phyloP scores from a whole-genome alignment of 148 eudicot species.

The Arctostaphylos glauca region DNA sequence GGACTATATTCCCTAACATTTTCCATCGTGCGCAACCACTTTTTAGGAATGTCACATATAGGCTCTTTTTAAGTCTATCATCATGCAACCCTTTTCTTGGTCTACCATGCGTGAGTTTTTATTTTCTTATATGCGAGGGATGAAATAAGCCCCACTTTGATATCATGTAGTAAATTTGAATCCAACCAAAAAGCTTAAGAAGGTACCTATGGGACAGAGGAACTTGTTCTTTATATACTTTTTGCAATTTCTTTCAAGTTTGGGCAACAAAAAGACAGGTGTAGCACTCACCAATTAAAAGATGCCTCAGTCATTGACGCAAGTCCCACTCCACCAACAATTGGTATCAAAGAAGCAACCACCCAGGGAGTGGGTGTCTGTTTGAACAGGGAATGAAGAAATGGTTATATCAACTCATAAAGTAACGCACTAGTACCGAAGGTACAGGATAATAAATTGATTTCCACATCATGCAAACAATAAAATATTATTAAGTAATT shows the following conservation, averaged over 20 bases:
- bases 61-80: too few relatives aligned
- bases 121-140: too few relatives aligned
- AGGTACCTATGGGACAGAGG: neutral
- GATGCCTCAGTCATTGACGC: conserved; percentile 94
- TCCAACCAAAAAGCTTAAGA: neutral
- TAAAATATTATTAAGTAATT: neutral
- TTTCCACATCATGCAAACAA: neutral
- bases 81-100: too few relatives aligned
- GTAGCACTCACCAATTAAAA: conserved; percentile 73
- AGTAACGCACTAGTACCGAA: neutral
- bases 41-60: too few relatives aligned
- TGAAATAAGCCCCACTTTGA: too few relatives aligned
- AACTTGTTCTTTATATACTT: neutral
- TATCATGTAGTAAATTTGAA: too few relatives aligned
- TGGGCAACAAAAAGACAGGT: conserved; percentile 13
- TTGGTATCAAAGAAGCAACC: conserved; percentile 73
- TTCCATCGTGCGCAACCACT: too few relatives aligned
- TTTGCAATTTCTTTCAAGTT: neutral
- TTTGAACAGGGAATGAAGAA: conserved; percentile 7
- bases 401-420: neutral
- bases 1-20: too few relatives aligned
- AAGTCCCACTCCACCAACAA: conserved; percentile 92
- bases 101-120: too few relatives aligned
- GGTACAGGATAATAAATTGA: neutral
- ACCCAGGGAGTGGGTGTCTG: conserved; percentile 88